phyloP scores from a whole-genome alignment of 2,329 filamentous ascomycete species.

The Beauveria asiatica region DNA sequence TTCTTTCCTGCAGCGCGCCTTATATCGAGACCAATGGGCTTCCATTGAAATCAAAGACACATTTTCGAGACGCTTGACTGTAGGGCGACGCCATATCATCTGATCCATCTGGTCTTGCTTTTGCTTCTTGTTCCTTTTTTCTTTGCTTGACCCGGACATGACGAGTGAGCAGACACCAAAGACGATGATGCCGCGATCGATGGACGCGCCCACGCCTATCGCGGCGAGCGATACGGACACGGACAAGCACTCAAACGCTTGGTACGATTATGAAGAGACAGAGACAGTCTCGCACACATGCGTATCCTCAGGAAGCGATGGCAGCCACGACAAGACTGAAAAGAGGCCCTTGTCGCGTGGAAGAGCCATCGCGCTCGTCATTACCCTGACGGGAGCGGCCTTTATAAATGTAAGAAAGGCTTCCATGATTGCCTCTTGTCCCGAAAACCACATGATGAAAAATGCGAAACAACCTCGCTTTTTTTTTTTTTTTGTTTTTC shows the following conservation, averaged over 20 bases:
- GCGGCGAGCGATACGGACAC: not conserved
- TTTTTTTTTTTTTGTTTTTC: no score
- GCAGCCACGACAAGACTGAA: conserved; percentile 13
- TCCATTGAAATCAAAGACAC: not conserved
- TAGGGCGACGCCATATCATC: no score
- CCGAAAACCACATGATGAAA: conserved; percentile 6
- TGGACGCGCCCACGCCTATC: not conserved
- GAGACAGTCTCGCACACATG: not conserved
- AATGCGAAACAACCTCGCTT: not conserved
- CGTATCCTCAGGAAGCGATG: not conserved
- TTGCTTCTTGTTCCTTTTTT: not conserved
- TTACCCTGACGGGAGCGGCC: conserved; percentile 45
- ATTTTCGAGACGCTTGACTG: not conserved
- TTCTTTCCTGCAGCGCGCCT: not conserved
- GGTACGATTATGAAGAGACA: not conserved
- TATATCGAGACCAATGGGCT: not conserved
- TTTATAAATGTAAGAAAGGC: conserved; percentile 41
- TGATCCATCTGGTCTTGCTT: no score
- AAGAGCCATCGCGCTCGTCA: conserved; percentile 45
- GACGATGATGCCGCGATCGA: not conserved
- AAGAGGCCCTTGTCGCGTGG: conserved; percentile 37
- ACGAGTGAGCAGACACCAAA: not conserved
- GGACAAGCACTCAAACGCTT: not conserved
- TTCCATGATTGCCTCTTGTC: not conserved
- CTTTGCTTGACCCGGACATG: not conserved